A percentile compares a stretch with the other conserved stretches of the same genome.
These are phyloP conservation scores for Ogataea ramenticola DNA, from an alignment of 805 yeast species.

Conservation along the genomic window DNA sequence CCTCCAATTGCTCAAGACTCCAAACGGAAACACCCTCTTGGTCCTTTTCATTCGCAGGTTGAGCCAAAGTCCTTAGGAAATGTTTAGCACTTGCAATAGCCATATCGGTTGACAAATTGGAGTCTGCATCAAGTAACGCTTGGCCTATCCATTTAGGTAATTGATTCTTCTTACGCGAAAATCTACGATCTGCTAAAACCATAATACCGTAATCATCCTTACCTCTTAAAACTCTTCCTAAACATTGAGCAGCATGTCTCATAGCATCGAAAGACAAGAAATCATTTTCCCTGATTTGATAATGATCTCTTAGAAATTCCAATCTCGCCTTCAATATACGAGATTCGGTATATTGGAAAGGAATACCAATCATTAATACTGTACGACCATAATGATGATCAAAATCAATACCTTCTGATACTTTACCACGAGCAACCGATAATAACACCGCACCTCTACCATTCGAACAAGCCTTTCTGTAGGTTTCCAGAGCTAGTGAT, in stretches of 20 bases:
- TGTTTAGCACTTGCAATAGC: slow-evolving; percentile 92
- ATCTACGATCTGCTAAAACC: slow-evolving; percentile 95
- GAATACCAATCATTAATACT: slow-evolving; percentile 97
- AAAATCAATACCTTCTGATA: slow-evolving; percentile 98
- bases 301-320: slow-evolving; percentile 89
- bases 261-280: slow-evolving; percentile 96
- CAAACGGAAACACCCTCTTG: slow-evolving; percentile 94
- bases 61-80: slow-evolving; percentile 88
- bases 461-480: slow-evolving; percentile 91
- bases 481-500: slow-evolving; percentile 88
- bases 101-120: slow-evolving; percentile 93
- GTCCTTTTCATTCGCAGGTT: slow-evolving; percentile 82
- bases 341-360: slow-evolving; percentile 97
- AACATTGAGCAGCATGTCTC: slow-evolving; percentile 99
- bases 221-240: slow-evolving; percentile 95
- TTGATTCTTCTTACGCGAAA: slow-evolving; percentile 77
- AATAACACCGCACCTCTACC: slow-evolving; percentile 96
- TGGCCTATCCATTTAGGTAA: slow-evolving; percentile 97
- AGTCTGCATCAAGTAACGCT: slow-evolving; percentile 85
- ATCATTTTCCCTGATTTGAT: slow-evolving; percentile 88
- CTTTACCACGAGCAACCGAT: slow-evolving; percentile 98
- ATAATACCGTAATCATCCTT: slow-evolving; percentile 98
- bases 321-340: slow-evolving; percentile 90
- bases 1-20: slow-evolving; percentile 63
- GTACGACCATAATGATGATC: slow-evolving; percentile 98